Evolutionary conservation across 1,284 basidiomycete genomes (phyloP), one percentile per base, ranked within the genome.

Genomic region (Papiliotrema nemorosa): DNA sequence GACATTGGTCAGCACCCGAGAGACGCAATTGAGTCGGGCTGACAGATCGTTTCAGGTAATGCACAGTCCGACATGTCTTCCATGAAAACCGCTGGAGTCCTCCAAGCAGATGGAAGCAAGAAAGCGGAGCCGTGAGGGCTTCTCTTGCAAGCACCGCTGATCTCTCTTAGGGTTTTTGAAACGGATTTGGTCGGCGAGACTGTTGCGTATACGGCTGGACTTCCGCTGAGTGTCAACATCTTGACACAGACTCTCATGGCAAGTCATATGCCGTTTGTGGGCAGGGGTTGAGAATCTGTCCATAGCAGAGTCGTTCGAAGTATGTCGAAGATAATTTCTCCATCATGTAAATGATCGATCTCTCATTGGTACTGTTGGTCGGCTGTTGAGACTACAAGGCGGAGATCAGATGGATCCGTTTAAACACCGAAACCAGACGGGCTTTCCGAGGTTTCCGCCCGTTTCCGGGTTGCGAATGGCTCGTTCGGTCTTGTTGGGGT

Each of bases 221-320:
- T 88, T 26, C 86, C 87, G 0, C 78, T 80, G 14, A 78, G 82
- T 43, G 83, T 87, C 9, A 83, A 83, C 12, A 79, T 88, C 47
- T 78, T 87, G 35, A 80, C 83, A 87, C 67, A 43, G 34, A 45
- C 20, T 18, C 21, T 42, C 20, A 45, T 51, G 81, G 80, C 83
- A 20, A 76, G 79, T n/a, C 73, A 75, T 18, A 78, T 79, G 67
- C 83, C 83, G 26, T 84, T 77, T 57, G 78, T 81, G 7, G 83
- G 82, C 44, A 74, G 83, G 57, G 83, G 83, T 26, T 84, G 69
- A 75, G 13, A n/a, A 35, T 34, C n/a, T n/a, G n/a, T n/a, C n/a
- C n/a, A n/a, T n/a, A n/a, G n/a, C n/a, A n/a, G n/a, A n/a, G n/a
- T n/a, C n/a, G n/a, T n/a, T n/a, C n/a, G n/a, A n/a, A n/a, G n/a